phyloP scores from a whole-genome alignment of 1,139 yeast genomes.

The Sugiyamaella castrensis region DNA sequence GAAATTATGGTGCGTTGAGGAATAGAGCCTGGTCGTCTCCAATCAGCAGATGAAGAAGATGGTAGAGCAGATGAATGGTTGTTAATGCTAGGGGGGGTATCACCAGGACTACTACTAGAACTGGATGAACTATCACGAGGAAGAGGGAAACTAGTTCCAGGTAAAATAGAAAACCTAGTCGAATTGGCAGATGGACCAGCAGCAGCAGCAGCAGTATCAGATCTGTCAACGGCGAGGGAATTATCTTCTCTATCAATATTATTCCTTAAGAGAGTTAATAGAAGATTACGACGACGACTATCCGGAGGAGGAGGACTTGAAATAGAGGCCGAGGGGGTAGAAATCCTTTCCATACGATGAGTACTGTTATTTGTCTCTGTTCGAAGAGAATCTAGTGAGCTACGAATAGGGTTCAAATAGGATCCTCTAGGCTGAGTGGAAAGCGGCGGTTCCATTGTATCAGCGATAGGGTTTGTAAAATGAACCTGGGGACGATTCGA shows the following conservation, averaged over 20 bases:
- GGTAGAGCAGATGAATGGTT: not conserved
- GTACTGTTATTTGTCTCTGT: too few relatives aligned
- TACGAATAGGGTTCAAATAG: too few relatives aligned
- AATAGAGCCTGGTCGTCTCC: slow-evolving; percentile 9
- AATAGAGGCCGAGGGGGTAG: too few relatives aligned
- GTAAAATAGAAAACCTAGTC: slow-evolving; percentile 1
- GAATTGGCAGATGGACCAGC: not conserved
- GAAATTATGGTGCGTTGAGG: slow-evolving; percentile 7
- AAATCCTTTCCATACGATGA: too few relatives aligned
- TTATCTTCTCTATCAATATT: too few relatives aligned
- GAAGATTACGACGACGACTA: too few relatives aligned
- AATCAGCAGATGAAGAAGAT: slow-evolving; percentile 1
- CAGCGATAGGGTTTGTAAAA: slow-evolving; percentile 23
- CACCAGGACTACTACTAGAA: not conserved
- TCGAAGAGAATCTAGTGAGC: too few relatives aligned
- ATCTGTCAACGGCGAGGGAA: too few relatives aligned
- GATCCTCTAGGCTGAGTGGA: too few relatives aligned
- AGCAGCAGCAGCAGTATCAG: not conserved
- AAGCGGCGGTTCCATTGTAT: slow-evolving; percentile 3
- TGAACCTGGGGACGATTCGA: slow-evolving; percentile 22
- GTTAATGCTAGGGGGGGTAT: not conserved
- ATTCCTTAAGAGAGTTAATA: too few relatives aligned
- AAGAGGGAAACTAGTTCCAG: slow-evolving; percentile 5
- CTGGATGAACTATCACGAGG: not conserved
- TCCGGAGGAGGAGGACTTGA: too few relatives aligned